A percentile compares a stretch with the other conserved stretches of the same genome.
phyloP scores from a whole-genome alignment of 208 protist species.

The Leishmania tarentolae region DNA sequence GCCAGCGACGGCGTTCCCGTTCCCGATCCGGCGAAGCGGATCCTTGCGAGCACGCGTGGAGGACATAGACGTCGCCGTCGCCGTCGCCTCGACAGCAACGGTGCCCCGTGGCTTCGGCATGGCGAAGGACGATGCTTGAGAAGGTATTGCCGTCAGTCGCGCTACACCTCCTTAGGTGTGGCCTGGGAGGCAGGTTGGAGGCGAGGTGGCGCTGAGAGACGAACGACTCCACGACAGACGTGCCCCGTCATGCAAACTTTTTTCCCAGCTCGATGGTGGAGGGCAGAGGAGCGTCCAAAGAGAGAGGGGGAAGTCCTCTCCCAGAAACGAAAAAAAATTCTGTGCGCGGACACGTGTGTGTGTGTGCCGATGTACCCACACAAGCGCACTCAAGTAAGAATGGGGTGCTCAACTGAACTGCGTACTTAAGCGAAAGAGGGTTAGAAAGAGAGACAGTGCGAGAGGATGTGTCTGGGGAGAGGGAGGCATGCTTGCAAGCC shows the following conservation, averaged over 20 bases:
- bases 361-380: not conserved
- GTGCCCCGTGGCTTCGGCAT: slow-evolving; percentile 6
- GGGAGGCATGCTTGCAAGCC: no score
- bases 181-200: not conserved
- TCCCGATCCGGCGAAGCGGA: slow-evolving; percentile 60
- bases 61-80: slow-evolving; percentile 8
- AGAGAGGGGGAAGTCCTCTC: not conserved
- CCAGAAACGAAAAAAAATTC: not conserved
- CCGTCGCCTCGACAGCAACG: not conserved
- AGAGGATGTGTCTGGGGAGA: no score
- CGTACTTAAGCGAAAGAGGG: not conserved
- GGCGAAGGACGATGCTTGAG: not conserved
- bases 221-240: slow-evolving; percentile 2
- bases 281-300: not conserved
- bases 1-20: slow-evolving; percentile 84
- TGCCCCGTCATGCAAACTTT: not conserved
- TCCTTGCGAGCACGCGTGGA: slow-evolving; percentile 69
- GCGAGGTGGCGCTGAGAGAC: not conserved
- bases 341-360: not conserved
- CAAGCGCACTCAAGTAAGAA: not conserved
- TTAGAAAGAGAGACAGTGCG: no score
- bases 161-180: not conserved
- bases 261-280: not conserved
- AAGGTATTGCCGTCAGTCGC: not conserved
- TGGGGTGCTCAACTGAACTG: not conserved